Evolutionary conservation across 768 basidiomycete species (phyloP), one percentile per base, ranked within the genome.

Genomic region (Rhodotorula kratochvilovae): DNA sequence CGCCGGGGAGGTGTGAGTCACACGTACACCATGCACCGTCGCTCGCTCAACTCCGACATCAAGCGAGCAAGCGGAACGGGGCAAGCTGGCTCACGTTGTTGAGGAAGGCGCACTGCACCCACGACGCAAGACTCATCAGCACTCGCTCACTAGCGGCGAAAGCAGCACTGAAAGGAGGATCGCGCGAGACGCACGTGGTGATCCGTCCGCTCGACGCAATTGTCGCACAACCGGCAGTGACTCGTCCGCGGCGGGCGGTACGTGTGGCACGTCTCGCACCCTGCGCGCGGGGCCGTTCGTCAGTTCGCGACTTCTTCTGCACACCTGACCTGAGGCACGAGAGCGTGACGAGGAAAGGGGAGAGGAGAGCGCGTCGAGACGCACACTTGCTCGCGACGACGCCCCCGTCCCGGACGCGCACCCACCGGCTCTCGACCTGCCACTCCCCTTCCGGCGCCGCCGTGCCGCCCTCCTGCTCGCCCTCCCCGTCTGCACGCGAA

Each of bases 171-270:
- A n/a, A n/a, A n/a, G n/a, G n/a, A n/a, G n/a, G n/a, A n/a, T n/a
- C n/a, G n/a, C n/a, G n/a, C n/a, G n/a, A n/a, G 78, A 63, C 73
- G 61, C n/a, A 75, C 74, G 21, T 92, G 91, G 78, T 94, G 90
- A 79, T 95, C 93, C 74, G 94, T 97, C 17, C 89, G 88, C 74
- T 97, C 94, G 25, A 97, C 92, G 78, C 95, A 99, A 79, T 98
- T 98, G 76, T 96, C 92, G 79, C 95, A 99, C 90, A 96, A 86
- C 80, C 93, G 91, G 80, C 95, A 99, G 80, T 99, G 95, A 78
- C 91, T 95, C 29, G 92, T 90, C 72, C 95, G 83, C 8, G 95
- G 95, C 13, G 95, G 92, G 29, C 95, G 87, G 79, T 97, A 99
- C 3, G 87, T 92, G 76, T 86, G 86, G 81, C 95, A 99, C 21